Base-by-base conservation (phyloP, 2,329 filamentous ascomycete genomes). In the Byssochlamys sp. region DNA sequence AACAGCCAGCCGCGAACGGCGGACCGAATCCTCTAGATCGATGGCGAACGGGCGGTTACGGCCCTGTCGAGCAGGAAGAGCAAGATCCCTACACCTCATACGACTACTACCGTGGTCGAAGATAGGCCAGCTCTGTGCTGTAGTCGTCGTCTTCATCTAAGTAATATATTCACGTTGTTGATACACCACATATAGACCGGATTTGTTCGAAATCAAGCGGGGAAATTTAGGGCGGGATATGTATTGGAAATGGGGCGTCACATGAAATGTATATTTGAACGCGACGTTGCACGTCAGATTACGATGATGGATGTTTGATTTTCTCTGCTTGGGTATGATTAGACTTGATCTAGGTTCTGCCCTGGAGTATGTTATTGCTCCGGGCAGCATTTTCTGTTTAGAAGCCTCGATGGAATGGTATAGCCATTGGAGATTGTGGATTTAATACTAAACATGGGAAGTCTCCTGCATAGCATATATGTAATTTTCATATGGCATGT, bases 21-120 rank as follows among this genome's bases (percentile, higher is more conserved):
- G 26, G 50, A 45, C 12, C 26, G 57, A 26, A 62, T 59, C 53
- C 68, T 6, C 55, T 73, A 4, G 67, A 70, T 55, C 67, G 69
- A 53, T 75, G 73, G 73, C 69, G 66, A 24, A 61, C 66, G 2
- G 62, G 66, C 39, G 71, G 72, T 6, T 74, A 74, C 55, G 72
- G 71, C 4, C 72, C 71, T 61, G 64, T 74, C 19, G 65, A 66
- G 6, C 71, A 73, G 62, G 60, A 60, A 7, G 71, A 74, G 12
- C 63, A 66, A 24, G 55, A 53, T 4, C 62, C 66, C 39, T 45
- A 45, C 39, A 72, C 67, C 3, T 72, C 71, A 12, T 73, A 74
- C 57, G 71, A 73, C 9, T 60, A 67, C 35, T 73, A 70, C 57
- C 69, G 71, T 12, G 58, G 60, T 26, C 51, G 54, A 57, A 53